Evolutionary conservation across 306 rosid species (phyloP).

Genomic region (Ormosia semicastrata): DNA sequence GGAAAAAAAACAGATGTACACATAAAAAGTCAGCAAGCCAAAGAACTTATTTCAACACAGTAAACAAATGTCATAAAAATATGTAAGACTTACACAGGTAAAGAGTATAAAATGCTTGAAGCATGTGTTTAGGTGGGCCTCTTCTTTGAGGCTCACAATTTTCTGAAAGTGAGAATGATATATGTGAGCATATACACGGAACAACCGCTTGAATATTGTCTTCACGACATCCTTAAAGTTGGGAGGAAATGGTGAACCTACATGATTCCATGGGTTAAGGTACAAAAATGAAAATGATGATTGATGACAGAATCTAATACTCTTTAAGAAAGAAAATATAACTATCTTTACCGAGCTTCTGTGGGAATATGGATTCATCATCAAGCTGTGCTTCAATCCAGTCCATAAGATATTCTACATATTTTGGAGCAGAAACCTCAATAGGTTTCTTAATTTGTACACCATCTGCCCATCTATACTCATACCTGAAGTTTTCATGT

Average conservation of each 20-base stretch:
- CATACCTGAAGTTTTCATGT: conserved; percentile 60
- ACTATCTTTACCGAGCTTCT: conserved; percentile 74
- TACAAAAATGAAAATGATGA: conserved; percentile 11
- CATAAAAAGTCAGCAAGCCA: not conserved
- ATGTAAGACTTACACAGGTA: conserved; percentile 74
- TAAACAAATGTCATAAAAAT: not conserved
- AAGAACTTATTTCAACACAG: not conserved
- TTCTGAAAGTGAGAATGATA: conserved; percentile 99
- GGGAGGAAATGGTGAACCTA: conserved; percentile 92
- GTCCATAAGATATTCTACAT: conserved; percentile 98
- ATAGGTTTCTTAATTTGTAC: conserved; percentile 96
- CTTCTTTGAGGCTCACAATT: conserved; percentile 98
- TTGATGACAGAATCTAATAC: not conserved
- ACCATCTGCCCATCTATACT: conserved; percentile 99
- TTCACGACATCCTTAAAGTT: conserved; percentile 96
- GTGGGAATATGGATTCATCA: conserved; percentile 98
- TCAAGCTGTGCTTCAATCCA: conserved; percentile 99
- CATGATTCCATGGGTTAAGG: conserved; percentile 10
- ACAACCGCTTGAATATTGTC: conserved; percentile 93
- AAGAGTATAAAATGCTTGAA: conserved; percentile 99
- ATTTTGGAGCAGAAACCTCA: conserved; percentile 98
- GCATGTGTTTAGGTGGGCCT: conserved; percentile 99
- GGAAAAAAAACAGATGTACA: not conserved
- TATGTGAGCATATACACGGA: conserved; percentile 98
- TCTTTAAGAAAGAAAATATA: not conserved